These are phyloP conservation scores for Medicago ruthenica DNA, from an alignment of 306 rosid genomes.

Conservation along the genomic window DNA sequence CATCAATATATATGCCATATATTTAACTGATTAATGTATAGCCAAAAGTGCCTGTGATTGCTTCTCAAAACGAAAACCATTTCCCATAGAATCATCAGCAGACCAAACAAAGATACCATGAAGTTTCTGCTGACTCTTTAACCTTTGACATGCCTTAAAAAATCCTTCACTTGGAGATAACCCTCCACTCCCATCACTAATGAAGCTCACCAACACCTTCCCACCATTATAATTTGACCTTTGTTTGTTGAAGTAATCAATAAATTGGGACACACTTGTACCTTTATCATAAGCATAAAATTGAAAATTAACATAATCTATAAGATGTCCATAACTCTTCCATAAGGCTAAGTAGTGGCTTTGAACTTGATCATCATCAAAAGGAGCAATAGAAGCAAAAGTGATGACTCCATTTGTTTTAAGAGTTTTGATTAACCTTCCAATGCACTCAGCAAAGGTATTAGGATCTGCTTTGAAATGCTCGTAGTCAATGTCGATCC, in stretches of 20 bases:
- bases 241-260: constrained; percentile 62
- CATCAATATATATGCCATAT: neutral
- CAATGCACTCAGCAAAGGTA: constrained; percentile 73
- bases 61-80: constrained; percentile 71
- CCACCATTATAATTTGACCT: constrained; percentile 70
- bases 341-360: constrained; percentile 70
- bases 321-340: constrained; percentile 64
- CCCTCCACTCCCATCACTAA: constrained; percentile 68
- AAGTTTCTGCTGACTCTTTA: constrained; percentile 58
- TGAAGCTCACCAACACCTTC: constrained; percentile 69
- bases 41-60: constrained; percentile 71
- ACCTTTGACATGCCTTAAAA: constrained; percentile 60
- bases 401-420: constrained; percentile 58
- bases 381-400: constrained; percentile 85
- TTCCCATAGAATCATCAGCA: constrained; percentile 79
- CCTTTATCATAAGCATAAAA: constrained; percentile 78
- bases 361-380: constrained; percentile 68
- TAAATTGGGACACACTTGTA: constrained; percentile 64
- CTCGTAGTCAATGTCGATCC: constrained; percentile 82
- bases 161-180: constrained; percentile 64
- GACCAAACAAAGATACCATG: constrained; percentile 83
- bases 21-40: neutral
- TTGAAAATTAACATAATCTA: constrained; percentile 86
- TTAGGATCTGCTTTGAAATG: constrained; percentile 63
- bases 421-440: constrained; percentile 58